Evolutionary conservation across 768 basidiomycete genomes (phyloP).

Genomic region (Boletus rubropictus): DNA sequence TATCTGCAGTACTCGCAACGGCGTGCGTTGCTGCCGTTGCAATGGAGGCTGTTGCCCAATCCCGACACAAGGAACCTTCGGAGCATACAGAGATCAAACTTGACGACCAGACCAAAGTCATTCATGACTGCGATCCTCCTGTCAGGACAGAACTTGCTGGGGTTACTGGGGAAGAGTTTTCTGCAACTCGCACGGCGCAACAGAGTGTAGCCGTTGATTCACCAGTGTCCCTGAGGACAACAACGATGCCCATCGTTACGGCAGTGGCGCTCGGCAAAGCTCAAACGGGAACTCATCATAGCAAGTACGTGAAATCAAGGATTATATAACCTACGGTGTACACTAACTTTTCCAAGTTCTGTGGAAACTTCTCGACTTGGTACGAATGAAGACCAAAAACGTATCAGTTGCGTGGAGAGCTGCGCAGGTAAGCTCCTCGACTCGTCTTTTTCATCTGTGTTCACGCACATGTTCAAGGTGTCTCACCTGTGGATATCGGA

Average conservation of each 20-base stretch:
- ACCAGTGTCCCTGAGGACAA: background rate
- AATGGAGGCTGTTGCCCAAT: conserved; percentile 7
- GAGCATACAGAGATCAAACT: background rate
- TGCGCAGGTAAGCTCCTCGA: background rate
- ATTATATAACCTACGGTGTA: background rate
- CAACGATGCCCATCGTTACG: no score
- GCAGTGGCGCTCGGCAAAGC: background rate
- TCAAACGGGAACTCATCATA: background rate
- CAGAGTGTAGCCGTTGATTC: background rate
- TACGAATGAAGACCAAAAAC: background rate
- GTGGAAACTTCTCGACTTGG: background rate
- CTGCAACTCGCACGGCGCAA: background rate
- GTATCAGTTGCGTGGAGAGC: background rate
- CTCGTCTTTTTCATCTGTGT: background rate
- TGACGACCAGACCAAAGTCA: background rate
- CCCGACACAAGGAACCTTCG: conserved; percentile 1
- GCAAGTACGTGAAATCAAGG: background rate
- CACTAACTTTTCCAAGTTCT: background rate
- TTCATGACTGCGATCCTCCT: background rate
- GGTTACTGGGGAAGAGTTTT: background rate
- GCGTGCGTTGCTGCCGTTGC: conserved; percentile 11
- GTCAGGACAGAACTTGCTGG: background rate
- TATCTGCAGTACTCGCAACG: conserved; percentile 9
- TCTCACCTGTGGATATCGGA: background rate
- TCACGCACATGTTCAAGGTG: background rate